Evolutionary conservation across 371 early-diverging fungal genomes (phyloP), one percentile per base, ranked within the genome.

Genomic region (Mucor piriformis): DNA sequence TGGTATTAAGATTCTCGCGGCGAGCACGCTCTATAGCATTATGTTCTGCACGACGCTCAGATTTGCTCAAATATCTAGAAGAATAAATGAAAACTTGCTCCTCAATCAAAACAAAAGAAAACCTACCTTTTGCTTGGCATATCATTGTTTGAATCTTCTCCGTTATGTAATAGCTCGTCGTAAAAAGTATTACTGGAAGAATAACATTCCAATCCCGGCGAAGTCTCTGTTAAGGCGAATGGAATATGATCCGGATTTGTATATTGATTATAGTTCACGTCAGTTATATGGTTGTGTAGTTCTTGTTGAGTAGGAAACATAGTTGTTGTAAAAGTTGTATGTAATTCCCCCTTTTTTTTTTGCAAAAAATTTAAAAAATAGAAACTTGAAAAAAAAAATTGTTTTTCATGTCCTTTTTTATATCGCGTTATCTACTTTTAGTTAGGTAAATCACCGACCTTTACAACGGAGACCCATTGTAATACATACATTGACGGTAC

Each of bases 11-110:
- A 11, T 70, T 81, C 64, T 89, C 89, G 25, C 90, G 80, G 44
- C 90, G 72, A n/a, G 89, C 88, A 15, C 90, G 79, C 54, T 89
- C 90, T 24, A 84, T 85, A 12, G 90, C 89, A 64, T 89, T 89
- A 61, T 89, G 89, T 43, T 78, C 85, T 24, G 85, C 88, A 35
- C 88, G 83, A 50, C 84, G 76, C 59, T 87, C 83, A n/a, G 76
- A 82, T 59, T 69, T 64, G n/a, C 50, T 57, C 12, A 53, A n/a
- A 18, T 57, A 40, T 25, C 57, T 57, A 37, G n/a, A n/a, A n/a
- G n/a, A n/a, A n/a, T n/a, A 21, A 27, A 23, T 34, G 13, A 25
- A 32, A 16, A 29, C n/a, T 32, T 18, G 32, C 8, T 7, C 7
- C 15, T 4, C 7, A 3, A 18, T 16, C 7, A 23, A 47, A 47